Evolutionary conservation across 768 basidiomycete species (phyloP).

Genomic region (Filobasidium wieringae): DNA sequence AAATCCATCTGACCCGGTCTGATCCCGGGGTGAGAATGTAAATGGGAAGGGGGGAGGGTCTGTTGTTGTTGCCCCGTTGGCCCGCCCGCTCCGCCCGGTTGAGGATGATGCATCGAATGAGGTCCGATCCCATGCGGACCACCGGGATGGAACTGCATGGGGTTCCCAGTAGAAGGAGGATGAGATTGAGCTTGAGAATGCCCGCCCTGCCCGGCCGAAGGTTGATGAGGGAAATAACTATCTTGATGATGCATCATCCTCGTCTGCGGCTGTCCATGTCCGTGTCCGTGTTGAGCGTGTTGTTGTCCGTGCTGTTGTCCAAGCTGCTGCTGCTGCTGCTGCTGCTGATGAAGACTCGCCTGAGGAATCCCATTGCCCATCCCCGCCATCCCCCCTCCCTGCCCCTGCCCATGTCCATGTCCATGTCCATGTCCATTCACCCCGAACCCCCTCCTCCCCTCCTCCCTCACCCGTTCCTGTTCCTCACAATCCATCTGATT

Average conservation of each 20-base stretch:
- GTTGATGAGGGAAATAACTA: slow-evolving; percentile 6
- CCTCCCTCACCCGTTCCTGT: not conserved
- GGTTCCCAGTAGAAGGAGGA: not conserved
- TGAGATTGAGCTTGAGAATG: not conserved
- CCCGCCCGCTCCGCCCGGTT: not conserved
- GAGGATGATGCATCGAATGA: slow-evolving; percentile 1
- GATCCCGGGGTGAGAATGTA: not conserved
- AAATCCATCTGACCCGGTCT: not conserved
- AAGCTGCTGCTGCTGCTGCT: slow-evolving; percentile 7
- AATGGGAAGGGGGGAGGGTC: slow-evolving; percentile 13
- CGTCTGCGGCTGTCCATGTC: not conserved
- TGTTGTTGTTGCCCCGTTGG: slow-evolving; percentile 6
- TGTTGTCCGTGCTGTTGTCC: slow-evolving; percentile 1
- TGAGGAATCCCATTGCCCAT: too few relatives aligned
- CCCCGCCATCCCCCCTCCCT: not conserved
- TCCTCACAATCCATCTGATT: slow-evolving; percentile 40
- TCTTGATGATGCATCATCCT: not conserved
- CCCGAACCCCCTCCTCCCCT: not conserved
- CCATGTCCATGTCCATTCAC: not conserved
- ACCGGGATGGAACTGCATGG: not conserved
- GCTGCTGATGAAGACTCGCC: too few relatives aligned
- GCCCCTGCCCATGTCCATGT: not conserved
- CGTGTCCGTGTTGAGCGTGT: not conserved
- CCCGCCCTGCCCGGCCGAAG: not conserved
- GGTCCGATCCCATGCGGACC: not conserved